These are phyloP conservation scores for Akanthomyces uredinophilus DNA, from an alignment of 2,329 filamentous ascomycete genomes.

Conservation along the genomic window DNA sequence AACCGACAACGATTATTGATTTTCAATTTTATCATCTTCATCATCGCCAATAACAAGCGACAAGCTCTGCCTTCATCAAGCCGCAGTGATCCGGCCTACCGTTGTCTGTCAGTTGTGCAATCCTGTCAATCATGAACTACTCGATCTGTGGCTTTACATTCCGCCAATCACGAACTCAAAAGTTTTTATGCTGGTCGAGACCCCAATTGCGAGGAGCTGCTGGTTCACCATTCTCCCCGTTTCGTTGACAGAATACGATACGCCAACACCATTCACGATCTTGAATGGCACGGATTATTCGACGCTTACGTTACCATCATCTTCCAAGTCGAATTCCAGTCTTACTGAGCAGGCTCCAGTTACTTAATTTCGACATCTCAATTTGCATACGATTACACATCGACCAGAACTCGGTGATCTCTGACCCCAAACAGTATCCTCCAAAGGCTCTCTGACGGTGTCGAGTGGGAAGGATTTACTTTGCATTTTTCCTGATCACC, in stretches of 20 bases:
- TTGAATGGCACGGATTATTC: neutral
- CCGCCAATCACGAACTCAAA: neutral
- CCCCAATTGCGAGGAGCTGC: neutral
- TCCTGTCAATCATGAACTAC: constrained; percentile 11
- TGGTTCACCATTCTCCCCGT: neutral
- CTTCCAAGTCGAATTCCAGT: neutral
- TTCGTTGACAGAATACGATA: neutral
- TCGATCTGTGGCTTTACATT: neutral
- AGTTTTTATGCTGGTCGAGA: neutral
- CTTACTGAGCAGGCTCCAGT: neutral
- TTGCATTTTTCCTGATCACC: constrained; percentile 47
- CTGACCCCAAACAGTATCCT: neutral
- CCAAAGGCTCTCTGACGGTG: neutral
- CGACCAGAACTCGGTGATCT: neutral
- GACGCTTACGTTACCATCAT: neutral
- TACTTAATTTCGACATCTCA: neutral
- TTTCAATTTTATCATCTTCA: neutral
- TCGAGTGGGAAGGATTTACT: constrained; percentile 31
- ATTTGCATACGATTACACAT: neutral
- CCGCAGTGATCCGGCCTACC: neutral
- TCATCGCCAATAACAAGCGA: neutral
- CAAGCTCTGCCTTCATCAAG: neutral
- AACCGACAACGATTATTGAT: constrained; percentile 1
- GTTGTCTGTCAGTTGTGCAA: neutral
- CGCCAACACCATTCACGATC: neutral